Evolutionary conservation across 2,329 filamentous ascomycete species (phyloP), one percentile per base, ranked within the genome.

Genomic region (Cordyceps pruinosa): DNA sequence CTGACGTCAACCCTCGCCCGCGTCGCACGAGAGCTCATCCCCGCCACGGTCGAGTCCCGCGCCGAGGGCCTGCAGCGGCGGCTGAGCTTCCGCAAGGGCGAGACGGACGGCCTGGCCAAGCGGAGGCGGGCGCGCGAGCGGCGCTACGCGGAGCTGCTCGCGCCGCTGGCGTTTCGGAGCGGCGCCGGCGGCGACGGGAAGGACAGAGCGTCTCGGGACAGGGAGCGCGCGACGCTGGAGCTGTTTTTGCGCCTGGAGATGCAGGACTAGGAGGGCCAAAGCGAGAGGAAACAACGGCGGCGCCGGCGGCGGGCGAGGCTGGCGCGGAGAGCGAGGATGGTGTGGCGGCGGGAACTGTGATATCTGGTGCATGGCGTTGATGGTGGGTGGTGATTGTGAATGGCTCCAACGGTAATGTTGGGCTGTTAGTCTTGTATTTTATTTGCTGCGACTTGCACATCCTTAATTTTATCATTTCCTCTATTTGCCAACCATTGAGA

Each of bases 1-100:
- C 75, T 97, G 17, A 90, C 87, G 0, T 85, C 89, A 9, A 92
- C 91, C 72, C 77, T 97, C 1, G 73, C 77, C 2, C 75, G 77
- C 4, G 72, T 82, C 1, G 73, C 77, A 2, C 68, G 73, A 1
- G 81, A 84, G 56, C 69, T 84, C 6, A 70, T 69, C 66, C 41
- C 78, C 64, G 25, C 48, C 65, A 76, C 59, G 59, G 66, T 39
- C 48, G 77, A 60, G 61, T 62, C 59, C 45, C 63, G 63, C 42
- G 42, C 62, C 26, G 51, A 67, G 1, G 63, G 73, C 1, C 68
- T 76, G 5, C 72, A 72, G 12, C 74, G 77, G 17, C 76, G 77
- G 23, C 64, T 83, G 9, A 79, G 74, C 44, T 77, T 81, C 61
- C 70, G 53, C 26, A 56, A 26, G 34, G n/a, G 32, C 23, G 35